Conservation (phyloP, 2,329 filamentous ascomycete genomes). For the Exophiala alcalophila region DNA sequence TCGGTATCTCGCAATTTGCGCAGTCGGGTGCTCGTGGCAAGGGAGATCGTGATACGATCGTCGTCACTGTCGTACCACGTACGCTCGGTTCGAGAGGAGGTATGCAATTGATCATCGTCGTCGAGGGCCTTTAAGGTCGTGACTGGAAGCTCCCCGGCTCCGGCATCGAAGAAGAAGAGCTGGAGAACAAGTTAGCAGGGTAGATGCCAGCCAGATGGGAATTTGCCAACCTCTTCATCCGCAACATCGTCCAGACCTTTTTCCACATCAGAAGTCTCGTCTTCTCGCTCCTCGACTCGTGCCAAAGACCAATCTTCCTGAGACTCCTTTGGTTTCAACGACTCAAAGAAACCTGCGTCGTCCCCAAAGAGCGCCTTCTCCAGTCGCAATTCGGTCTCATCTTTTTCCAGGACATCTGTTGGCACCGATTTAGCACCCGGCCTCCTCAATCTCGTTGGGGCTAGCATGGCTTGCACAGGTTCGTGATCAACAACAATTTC, state of each 20-base stretch:
- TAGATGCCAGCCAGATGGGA: conserved; percentile 4
- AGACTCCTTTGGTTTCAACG: conserved; percentile 60
- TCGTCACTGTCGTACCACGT: conserved; percentile 97
- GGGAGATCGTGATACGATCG: conserved; percentile 77
- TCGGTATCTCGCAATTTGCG: conserved; percentile 80
- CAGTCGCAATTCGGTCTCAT: conserved; percentile 78
- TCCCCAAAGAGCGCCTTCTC: conserved; percentile 88
- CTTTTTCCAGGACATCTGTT: conserved; percentile 58
- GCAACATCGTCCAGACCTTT: conserved; percentile 62
- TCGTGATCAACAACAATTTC: too few species aligned
- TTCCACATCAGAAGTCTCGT: conserved; percentile 41
- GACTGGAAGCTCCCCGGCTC: conserved; percentile 43
- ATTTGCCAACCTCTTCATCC: conserved; percentile 65
- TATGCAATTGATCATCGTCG: conserved; percentile 36
- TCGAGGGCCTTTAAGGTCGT: conserved; percentile 38
- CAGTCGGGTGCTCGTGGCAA: conserved; percentile 70
- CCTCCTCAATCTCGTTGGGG: conserved; percentile 3
- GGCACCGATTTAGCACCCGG: not conserved
- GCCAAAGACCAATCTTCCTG: conserved; percentile 39
- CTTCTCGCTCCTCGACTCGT: conserved; percentile 33
- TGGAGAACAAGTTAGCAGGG: conserved; percentile 31
- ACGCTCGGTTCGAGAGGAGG: conserved; percentile 38
- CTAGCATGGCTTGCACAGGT: conserved; percentile 6
- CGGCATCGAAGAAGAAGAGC: conserved; percentile 80
- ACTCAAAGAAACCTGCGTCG: conserved; percentile 73